Percentiles rank a stretch among this genome's conserved stretches.
phyloP scores from a whole-genome alignment of 2,329 filamentous ascomycete species.

The Colletotrichum sp. region DNA sequence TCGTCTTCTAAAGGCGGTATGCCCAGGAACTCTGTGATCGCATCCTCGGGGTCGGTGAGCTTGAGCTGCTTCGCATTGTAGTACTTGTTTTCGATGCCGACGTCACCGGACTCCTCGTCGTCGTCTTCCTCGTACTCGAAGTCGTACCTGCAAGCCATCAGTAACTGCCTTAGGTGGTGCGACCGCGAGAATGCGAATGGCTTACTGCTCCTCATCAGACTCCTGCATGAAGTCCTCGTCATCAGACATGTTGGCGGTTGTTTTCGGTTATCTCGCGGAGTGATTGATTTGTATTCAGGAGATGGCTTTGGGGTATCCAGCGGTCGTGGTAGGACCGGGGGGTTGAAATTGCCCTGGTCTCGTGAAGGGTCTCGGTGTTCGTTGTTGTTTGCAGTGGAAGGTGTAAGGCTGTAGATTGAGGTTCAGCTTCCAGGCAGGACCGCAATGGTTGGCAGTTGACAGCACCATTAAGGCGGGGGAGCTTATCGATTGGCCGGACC shows the following conservation, averaged over 20 bases:
- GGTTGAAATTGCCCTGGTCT: background rate
- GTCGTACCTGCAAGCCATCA: conserved; percentile 68
- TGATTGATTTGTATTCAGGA: background rate
- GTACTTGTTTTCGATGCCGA: conserved; percentile 99
- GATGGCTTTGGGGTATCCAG: background rate
- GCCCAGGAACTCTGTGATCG: conserved; percentile 90
- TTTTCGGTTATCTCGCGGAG: background rate
- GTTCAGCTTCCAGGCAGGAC: background rate
- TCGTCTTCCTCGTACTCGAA: conserved; percentile 97
- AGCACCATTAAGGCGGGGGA: conserved; percentile 10
- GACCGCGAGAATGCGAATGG: background rate
- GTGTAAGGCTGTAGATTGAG: background rate
- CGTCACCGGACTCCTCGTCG: conserved; percentile 84
- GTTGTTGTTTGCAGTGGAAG: background rate
- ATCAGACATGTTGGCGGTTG: conserved; percentile 49
- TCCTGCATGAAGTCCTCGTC: conserved; percentile 57
- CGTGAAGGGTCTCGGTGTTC: background rate
- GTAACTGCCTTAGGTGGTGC: background rate
- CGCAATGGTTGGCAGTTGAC: background rate
- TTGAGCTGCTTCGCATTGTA: conserved; percentile 99
- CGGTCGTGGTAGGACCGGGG: background rate
- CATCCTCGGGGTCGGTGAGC: conserved; percentile 81
- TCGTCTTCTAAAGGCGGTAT: conserved; percentile 84
- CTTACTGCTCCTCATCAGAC: conserved; percentile 51
- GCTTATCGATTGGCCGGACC: conserved; percentile 22